Evolutionary conservation across 805 yeast genomes (phyloP), one percentile per base, ranked within the genome.

Genomic region (Starmerella roubikii): DNA sequence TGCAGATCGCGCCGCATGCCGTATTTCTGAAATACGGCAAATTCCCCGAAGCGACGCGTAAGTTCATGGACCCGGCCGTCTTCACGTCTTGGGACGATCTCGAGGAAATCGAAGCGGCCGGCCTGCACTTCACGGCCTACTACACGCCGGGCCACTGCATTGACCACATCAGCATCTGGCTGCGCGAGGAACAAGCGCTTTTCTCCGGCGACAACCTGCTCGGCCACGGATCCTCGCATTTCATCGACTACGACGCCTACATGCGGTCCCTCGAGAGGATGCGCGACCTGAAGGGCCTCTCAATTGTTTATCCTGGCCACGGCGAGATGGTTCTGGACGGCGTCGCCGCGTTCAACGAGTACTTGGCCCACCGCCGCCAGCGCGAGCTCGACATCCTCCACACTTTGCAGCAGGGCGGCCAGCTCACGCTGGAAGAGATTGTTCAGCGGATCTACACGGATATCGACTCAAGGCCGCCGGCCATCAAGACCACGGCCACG

Each of bases 171-270:
- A 53, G 58, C 30, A 48, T 60, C 36, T 54, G 55, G 53, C 52
- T 60, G n/a, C 51, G 47, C 15, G 55, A 60, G 35, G 65, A 60
- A 38, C 38, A 48, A 17, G 50, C 51, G 7, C 40, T 60, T 38
- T 58, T 60, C 36, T 46, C 55, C 5, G 64, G 58, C 16, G 65
- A 60, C 47, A 59, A 59, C 37, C 53, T 60, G n/a, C 54, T 60
- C 12, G 65, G 65, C 19, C 56, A 53, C 28, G 62, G 65, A 5
- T 53, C 65, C 11, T 44, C 60, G 1, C 59, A 58, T 29, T 60
- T 60, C 41, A 47, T 44, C 12, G 55, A 60, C 38, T 54, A 60
- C 35, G 24, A 34, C 8, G 30, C 17, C 21, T 60, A 60, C 47
- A 37, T 59, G 45, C 39, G 44, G 8, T 51, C 60, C 15, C 49